Conservation (phyloP, 352 stramenopile genomes). For the Peronospora belbahrii region DNA sequence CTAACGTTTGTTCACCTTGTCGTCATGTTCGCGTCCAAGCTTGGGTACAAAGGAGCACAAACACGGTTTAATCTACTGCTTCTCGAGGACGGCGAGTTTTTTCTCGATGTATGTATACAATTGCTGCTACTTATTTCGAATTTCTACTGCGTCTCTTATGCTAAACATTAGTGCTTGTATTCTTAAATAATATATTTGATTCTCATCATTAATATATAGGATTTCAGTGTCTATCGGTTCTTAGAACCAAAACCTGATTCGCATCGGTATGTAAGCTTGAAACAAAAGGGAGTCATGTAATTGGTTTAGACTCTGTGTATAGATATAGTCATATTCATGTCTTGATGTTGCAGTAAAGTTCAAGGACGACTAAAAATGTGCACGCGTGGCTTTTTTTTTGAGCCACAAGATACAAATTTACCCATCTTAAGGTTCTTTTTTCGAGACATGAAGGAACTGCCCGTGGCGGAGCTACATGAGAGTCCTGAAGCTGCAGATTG, state of each 20-base stretch:
- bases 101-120: slow-evolving; percentile 81
- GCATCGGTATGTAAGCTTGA: slow-evolving; percentile 39
- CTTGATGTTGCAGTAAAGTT: slow-evolving; percentile 40
- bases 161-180: neutral
- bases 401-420: slow-evolving; percentile 77
- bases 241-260: slow-evolving; percentile 44
- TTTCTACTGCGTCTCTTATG: neutral
- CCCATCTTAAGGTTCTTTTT: slow-evolving; percentile 86
- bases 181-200: neutral
- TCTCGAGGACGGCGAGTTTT: slow-evolving; percentile 92
- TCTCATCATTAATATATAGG: slow-evolving; percentile 27
- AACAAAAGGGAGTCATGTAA: neutral
- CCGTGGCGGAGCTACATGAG: slow-evolving; percentile 50
- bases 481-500: slow-evolving; percentile 28
- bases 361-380: slow-evolving; percentile 83
- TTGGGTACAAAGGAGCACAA: slow-evolving; percentile 41
- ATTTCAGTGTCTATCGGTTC: slow-evolving; percentile 80
- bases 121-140: neutral
- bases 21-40: slow-evolving; percentile 35
- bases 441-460: slow-evolving; percentile 64
- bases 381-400: slow-evolving; percentile 88
- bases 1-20: no score
- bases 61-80: slow-evolving; percentile 90
- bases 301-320: no score
- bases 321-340: neutral